These are phyloP conservation scores for Cyclospora cayetanensis DNA, from an alignment of 169 alveolate genomes.

Conservation along the genomic window DNA sequence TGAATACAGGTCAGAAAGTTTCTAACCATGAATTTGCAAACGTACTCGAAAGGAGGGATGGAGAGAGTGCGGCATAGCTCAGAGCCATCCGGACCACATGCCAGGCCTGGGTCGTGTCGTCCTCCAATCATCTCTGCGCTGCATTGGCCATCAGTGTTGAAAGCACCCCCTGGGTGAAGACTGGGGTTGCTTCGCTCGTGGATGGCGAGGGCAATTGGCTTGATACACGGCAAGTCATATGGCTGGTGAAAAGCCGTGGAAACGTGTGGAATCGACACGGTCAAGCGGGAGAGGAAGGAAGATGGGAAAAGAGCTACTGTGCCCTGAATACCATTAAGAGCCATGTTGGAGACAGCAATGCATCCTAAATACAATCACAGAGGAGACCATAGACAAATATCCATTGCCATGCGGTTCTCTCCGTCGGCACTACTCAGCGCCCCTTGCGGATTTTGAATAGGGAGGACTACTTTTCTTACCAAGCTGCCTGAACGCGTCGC, in stretches of 20 bases:
- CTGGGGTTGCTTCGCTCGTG: not conserved
- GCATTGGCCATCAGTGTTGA: not conserved
- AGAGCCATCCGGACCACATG: constrained; percentile 5
- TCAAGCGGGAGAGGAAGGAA: not conserved
- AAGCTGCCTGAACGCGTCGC: too few relatives aligned
- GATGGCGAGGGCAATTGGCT: not conserved
- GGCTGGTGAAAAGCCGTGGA: not conserved
- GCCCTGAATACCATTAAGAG: not conserved
- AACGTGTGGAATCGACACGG: not conserved
- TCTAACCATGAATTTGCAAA: not conserved
- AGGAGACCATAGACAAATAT: too few relatives aligned
- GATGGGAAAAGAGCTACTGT: not conserved
- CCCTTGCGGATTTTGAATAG: too few relatives aligned
- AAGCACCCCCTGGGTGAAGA: not conserved
- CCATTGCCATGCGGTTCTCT: too few relatives aligned
- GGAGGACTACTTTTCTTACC: too few relatives aligned
- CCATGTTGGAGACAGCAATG: not conserved
- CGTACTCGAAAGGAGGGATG: constrained; percentile 13
- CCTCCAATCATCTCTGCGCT: not conserved
- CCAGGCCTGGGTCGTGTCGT: constrained; percentile 2
- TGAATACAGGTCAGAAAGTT: not conserved
- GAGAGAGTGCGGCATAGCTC: not conserved
- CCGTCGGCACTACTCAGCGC: too few relatives aligned
- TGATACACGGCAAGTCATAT: not conserved
- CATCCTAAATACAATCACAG: not conserved